phyloP scores from a whole-genome alignment of 2,329 filamentous ascomycete genomes.

The Neoscytalidium dimidiatum region DNA sequence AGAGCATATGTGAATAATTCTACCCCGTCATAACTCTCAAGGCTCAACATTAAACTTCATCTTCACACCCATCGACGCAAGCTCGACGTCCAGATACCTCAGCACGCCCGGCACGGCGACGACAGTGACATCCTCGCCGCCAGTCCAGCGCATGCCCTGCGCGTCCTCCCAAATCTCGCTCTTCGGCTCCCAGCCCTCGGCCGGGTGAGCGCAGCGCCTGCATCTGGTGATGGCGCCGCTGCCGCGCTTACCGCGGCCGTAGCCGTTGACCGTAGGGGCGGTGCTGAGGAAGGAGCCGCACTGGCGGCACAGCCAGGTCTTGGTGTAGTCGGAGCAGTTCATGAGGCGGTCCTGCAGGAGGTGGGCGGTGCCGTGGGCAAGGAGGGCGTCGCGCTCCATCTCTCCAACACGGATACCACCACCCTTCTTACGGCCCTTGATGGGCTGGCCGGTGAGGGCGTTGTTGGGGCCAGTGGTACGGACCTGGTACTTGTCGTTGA shows the following conservation, averaged over 20 bases:
- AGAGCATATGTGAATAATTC: not conserved
- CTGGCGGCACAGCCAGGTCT: slow-evolving; percentile 82
- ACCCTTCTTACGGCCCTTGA: slow-evolving; percentile 94
- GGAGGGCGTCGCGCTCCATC: slow-evolving; percentile 95
- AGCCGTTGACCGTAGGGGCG: slow-evolving; percentile 68
- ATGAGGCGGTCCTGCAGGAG: slow-evolving; percentile 91
- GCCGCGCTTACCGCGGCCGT: slow-evolving; percentile 59
- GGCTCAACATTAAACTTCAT: slow-evolving; percentile 81
- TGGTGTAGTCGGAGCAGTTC: slow-evolving; percentile 94
- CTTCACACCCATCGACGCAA: slow-evolving; percentile 94
- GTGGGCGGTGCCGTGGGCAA: slow-evolving; percentile 94
- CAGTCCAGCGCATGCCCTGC: slow-evolving; percentile 77
- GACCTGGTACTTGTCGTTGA: slow-evolving; percentile 99
- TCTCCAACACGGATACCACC: slow-evolving; percentile 99
- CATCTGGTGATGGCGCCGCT: slow-evolving; percentile 70
- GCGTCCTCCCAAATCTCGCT: slow-evolving; percentile 87
- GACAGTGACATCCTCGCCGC: slow-evolving; percentile 86
- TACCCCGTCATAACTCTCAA: not conserved
- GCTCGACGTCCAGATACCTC: slow-evolving; percentile 90
- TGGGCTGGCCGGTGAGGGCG: slow-evolving; percentile 87
- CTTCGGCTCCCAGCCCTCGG: slow-evolving; percentile 56
- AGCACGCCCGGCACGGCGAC: slow-evolving; percentile 92
- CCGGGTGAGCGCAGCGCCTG: slow-evolving; percentile 69
- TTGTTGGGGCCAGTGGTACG: slow-evolving; percentile 93
- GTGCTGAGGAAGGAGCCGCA: slow-evolving; percentile 92